Evolutionary conservation across 768 basidiomycete species (phyloP), one percentile per base, ranked within the genome.

Genomic region (Lepiota brunneoincarnata): DNA sequence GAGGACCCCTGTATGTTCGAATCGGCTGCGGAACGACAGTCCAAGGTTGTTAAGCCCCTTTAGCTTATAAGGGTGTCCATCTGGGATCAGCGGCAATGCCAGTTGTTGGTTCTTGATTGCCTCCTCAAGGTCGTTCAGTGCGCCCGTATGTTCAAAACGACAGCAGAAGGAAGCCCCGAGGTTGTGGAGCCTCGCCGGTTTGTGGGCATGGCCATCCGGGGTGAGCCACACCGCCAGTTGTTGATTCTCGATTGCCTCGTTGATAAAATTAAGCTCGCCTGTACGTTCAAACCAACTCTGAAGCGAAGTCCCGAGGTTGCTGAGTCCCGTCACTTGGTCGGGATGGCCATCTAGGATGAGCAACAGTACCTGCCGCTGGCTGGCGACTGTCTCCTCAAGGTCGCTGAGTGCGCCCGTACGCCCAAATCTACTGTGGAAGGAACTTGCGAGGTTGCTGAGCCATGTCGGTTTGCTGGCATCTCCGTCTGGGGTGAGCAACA

Each of bases 1-100:
- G 10, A 49, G 31, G 21, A 60, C 54, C 52, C 61, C 42, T 4
- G 50, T 56, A 9, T 28, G 56, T 28, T 56, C 18, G 20, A 67
- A 73, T 17, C 59, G 41, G 18, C 18, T 12, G 4, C 4, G 4
- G 17, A 50, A 24, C 2, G 36, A 11, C 10, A n/a, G 3, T 4
- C 17, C 31, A 4, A 50, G 49, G 24, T 38, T 36, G 31, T 2
- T 50, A 15, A 50, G 36, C 5, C 12, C 11, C 4, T 2, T 4
- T 12, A 18, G 18, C 6, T 20, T 35, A 20, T 12, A 2, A 15
- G 31, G 18, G 20, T 50, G 35, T 7, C 35, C 4, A n/a, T 15
- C 35, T 10, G 49, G 49, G 10, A 4, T n/a, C 3, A 50, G 36
- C 17, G 4, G 3, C 9, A 38, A 4, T 10, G 49, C 49, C 37